A percentile compares a stretch with the other conserved stretches of the same genome.
These are phyloP conservation scores for Exophiala bonariae DNA, from an alignment of 2,329 filamentous ascomycete species.

Conservation along the genomic window DNA sequence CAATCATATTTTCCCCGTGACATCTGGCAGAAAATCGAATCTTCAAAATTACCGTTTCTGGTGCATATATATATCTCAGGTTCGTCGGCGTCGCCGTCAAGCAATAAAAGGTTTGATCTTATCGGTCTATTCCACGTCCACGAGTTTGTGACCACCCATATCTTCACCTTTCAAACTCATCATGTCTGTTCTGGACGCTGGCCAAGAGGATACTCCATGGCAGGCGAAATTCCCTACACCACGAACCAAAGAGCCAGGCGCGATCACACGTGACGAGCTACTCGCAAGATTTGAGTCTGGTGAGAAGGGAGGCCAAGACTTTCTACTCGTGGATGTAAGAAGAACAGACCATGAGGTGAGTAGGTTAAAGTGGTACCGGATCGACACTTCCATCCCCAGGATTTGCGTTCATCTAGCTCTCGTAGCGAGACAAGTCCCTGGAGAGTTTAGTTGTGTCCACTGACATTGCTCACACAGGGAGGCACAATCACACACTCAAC, in stretches of 20 bases:
- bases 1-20: neutral
- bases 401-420: too few species aligned
- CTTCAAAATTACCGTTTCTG: neutral
- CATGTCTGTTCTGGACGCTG: neutral
- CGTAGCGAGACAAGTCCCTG: too few species aligned
- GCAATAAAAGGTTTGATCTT: too few species aligned
- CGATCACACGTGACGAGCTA: constrained; percentile 36
- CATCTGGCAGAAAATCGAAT: neutral
- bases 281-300: constrained; percentile 38
- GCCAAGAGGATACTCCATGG: constrained; percentile 35
- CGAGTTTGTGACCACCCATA: too few species aligned
- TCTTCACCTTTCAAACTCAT: neutral
- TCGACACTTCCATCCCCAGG: too few species aligned
- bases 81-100: neutral
- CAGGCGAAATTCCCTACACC: constrained; percentile 42
- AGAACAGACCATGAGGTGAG: constrained; percentile 47
- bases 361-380: neutral
- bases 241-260: constrained; percentile 26
- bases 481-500: constrained; percentile 61
- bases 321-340: constrained; percentile 49
- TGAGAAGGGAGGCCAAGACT: constrained; percentile 33
- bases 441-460: too few species aligned
- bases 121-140: too few species aligned
- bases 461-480: constrained; percentile 44
- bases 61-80: neutral